These are phyloP conservation scores for Phytopythium litorale DNA, from an alignment of 352 stramenopile species.

Conservation along the genomic window DNA sequence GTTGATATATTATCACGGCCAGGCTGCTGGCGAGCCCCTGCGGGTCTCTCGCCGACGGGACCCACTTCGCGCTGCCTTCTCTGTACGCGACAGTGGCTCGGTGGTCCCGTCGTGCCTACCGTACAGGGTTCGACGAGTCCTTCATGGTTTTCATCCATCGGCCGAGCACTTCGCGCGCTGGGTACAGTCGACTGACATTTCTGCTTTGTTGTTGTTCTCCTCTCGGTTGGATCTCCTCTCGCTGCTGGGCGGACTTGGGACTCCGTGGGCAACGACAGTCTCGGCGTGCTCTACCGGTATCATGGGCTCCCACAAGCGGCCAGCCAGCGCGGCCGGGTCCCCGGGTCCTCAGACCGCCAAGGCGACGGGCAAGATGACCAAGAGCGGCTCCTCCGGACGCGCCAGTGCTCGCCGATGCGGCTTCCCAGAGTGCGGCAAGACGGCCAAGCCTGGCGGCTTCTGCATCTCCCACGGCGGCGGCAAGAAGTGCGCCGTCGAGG, in stretches of 20 bases:
- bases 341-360: not conserved
- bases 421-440: constrained; percentile 47
- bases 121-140: not conserved
- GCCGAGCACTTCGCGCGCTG: not conserved
- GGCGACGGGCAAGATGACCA: not conserved
- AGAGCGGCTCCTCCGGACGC: not conserved
- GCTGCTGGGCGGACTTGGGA: not conserved
- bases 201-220: constrained; percentile 3
- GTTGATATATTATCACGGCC: not conserved
- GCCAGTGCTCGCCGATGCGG: constrained; percentile 24
- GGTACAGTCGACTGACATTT: constrained; percentile 6
- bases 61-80: constrained; percentile 1
- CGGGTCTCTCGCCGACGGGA: not conserved
- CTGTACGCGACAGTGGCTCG: not conserved
- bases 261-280: not conserved
- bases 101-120: not conserved
- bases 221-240: not conserved
- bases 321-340: not conserved
- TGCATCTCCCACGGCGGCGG: constrained; percentile 53
- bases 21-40: not conserved
- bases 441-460: constrained; percentile 44
- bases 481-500: constrained; percentile 48
- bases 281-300: not conserved
- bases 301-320: not conserved
- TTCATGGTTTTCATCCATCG: not conserved